phyloP scores from a whole-genome alignment of 805 yeast species.

The Nakazawaea ernobii region DNA sequence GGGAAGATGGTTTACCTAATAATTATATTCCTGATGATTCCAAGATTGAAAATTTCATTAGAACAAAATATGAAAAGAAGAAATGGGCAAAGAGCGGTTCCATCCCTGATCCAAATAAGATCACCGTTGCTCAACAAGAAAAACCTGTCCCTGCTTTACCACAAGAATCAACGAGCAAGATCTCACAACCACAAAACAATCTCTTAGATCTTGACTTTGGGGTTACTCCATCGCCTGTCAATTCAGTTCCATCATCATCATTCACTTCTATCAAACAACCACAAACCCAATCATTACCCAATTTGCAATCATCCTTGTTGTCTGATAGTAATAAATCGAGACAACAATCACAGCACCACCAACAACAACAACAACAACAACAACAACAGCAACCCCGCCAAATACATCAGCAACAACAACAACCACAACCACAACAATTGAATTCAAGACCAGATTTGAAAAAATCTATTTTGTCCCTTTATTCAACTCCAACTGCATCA shows the following conservation, averaged over 20 bases:
- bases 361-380: constrained; percentile 12
- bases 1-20: constrained; percentile 78
- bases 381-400: constrained; percentile 8
- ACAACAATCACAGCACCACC: background rate
- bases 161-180: constrained; percentile 7
- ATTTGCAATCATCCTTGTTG: constrained; percentile 11
- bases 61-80: constrained; percentile 86
- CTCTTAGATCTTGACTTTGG: too few relatives aligned
- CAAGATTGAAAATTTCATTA: constrained; percentile 82
- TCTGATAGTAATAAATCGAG: constrained; percentile 1
- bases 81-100: constrained; percentile 68
- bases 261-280: background rate
- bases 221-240: too few relatives aligned
- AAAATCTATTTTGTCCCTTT: constrained; percentile 84
- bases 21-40: constrained; percentile 73
- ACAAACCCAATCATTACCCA: constrained; percentile 8
- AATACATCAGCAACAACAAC: constrained; percentile 14
- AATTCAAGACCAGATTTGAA: constrained; percentile 75
- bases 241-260: too few relatives aligned
- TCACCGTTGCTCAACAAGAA: constrained; percentile 13
- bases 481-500: constrained; percentile 54
- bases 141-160: constrained; percentile 6
- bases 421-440: constrained; percentile 11
- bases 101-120: constrained; percentile 55
- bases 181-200: background rate